Conservation (phyloP, 2,329 filamentous ascomycete genomes). For the Pseudogymnoascus sp. region DNA sequence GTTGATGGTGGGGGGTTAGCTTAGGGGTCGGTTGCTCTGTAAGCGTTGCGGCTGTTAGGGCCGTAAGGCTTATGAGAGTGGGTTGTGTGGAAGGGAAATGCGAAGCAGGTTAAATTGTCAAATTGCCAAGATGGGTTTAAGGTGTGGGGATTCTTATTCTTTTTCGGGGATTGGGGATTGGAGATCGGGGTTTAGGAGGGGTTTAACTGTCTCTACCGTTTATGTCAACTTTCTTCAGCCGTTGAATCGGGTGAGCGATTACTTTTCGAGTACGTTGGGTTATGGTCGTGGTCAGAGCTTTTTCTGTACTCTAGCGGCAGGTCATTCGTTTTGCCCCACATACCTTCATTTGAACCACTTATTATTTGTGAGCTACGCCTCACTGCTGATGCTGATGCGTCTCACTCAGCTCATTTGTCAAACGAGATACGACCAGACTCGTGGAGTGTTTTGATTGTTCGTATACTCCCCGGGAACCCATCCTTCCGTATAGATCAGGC, state of each 20-base stretch:
- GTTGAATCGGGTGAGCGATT: not conserved
- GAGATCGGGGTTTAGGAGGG: not conserved
- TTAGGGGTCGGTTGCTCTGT: not conserved
- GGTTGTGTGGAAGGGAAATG: not conserved
- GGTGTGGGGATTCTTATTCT: not conserved
- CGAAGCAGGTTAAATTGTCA: not conserved
- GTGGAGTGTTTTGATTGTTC: not conserved
- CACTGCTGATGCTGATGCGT: not conserved
- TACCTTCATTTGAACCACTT: not conserved
- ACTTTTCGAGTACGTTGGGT: not conserved
- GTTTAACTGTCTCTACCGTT: not conserved
- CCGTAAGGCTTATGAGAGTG: not conserved
- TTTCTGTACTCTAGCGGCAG: not conserved
- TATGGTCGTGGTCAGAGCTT: not conserved
- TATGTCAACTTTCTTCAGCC: not conserved
- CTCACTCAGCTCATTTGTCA: conserved; percentile 5
- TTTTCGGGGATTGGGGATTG: conserved; percentile 4
- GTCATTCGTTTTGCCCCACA: not conserved
- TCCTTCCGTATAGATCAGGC: not conserved
- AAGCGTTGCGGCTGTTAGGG: not conserved
- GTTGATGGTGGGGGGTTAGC: not conserved
- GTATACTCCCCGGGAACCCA: not conserved
- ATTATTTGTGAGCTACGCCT: not conserved
- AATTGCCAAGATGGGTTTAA: not conserved
- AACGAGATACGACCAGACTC: not conserved